Base-by-base conservation (phyloP, 2,329 filamentous ascomycete species). In the Botryotinia narcissicola region DNA sequence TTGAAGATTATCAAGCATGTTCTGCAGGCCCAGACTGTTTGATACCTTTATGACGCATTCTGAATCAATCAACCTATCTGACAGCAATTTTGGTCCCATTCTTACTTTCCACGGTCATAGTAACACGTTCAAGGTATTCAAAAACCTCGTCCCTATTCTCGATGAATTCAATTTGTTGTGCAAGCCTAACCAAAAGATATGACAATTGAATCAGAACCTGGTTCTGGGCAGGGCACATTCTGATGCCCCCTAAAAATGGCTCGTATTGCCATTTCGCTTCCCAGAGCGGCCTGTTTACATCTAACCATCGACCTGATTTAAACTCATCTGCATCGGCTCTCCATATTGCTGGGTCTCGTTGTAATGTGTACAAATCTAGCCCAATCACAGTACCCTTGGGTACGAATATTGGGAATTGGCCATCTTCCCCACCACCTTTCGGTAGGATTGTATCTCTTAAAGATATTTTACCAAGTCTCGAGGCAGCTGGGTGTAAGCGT, bases 271-370 rank as follows among this genome's bases (percentile, higher is more conserved):
- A 83, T n/a, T 63, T 71, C 44, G 44, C 59, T 42, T 71, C 59
- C 44, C 59, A 71, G 14, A 63, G 8, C n/a, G 60, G 44, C 3
- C 46, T 44, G 4, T 54, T 22, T 1, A 46, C 1, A 42, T 63
- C 59, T 35, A 71, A 16, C 59, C 59, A 71, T 40, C 83, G 74
- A 73, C 84, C 82, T 0, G 83, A 82, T 9, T 76, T 77, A 72
- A 84, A 84, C 20, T 81, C 80, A 40, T 83, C 79, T 7, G 81
- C 78, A 61, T 82, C 79, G 1, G 74, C 72, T 22, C 83, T 83
- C 74, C 82, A 85, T 37, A 84, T 75, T 20, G 81, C 79, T 22
- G 75, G 72, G 3, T 79, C 75, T 5, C 83, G 78, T 67, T 84
- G 83, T 78, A 85, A 80, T 22, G 81, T 81, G 78, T 64, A 22